Percentiles rank a stretch among this genome's conserved stretches.
phyloP scores from a whole-genome alignment of 2,329 filamentous ascomycete genomes.

The Trichoderma pleuroti region DNA sequence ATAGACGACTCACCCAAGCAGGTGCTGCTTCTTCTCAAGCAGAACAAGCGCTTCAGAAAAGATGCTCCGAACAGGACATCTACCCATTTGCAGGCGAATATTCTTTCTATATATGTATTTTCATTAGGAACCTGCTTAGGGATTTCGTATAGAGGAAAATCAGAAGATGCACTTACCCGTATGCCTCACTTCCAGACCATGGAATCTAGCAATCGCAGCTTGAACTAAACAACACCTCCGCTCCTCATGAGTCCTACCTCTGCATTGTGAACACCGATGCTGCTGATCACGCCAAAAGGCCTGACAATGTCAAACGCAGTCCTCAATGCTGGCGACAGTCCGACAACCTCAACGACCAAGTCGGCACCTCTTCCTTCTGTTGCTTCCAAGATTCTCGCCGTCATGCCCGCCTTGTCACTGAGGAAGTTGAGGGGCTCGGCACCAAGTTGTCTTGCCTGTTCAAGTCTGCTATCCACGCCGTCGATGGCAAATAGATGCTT shows the following conservation, averaged over 20 bases:
- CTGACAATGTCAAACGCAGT: conserved; percentile 69
- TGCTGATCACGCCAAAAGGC: conserved; percentile 70
- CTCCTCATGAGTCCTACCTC: conserved; percentile 47
- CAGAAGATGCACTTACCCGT: conserved; percentile 40
- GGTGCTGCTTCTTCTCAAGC: conserved; percentile 62
- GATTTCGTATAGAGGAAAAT: not conserved
- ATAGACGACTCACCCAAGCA: conserved; percentile 43
- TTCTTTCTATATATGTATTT: conserved; percentile 55
- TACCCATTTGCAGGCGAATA: conserved; percentile 68
- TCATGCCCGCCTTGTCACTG: conserved; percentile 61
- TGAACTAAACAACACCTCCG: not conserved
- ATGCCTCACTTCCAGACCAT: conserved; percentile 62
- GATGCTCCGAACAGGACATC: conserved; percentile 70
- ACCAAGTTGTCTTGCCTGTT: conserved; percentile 68
- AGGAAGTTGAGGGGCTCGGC: conserved; percentile 81
- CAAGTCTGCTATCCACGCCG: conserved; percentile 69
- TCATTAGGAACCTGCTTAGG: not conserved
- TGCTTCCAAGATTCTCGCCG: conserved; percentile 66
- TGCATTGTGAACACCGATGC: conserved; percentile 71
- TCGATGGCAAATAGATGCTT: conserved; percentile 77
- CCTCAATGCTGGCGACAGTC: conserved; percentile 63
- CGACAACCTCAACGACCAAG: conserved; percentile 76
- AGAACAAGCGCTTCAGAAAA: conserved; percentile 63
- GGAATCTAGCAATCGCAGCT: conserved; percentile 48
- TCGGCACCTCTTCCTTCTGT: conserved; percentile 82